Conservation (phyloP, 305 asterid genomes). For the Fraxinus sp. region DNA sequence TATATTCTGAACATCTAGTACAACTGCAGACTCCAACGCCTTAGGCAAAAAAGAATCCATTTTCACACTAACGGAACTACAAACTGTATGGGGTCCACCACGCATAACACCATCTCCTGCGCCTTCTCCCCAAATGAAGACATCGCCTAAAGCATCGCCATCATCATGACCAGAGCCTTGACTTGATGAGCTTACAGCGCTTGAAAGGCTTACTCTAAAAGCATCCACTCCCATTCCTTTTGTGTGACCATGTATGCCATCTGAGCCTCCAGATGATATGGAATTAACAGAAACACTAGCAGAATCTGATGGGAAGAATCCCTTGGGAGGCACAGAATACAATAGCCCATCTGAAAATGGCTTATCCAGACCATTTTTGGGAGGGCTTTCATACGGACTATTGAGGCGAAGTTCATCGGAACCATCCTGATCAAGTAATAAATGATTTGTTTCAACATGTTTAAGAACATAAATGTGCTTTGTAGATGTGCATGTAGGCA, state of each 20-base stretch:
- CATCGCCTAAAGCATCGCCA: constrained; percentile 87
- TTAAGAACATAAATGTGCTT: constrained; percentile 22
- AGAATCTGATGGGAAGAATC: constrained; percentile 67
- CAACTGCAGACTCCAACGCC: constrained; percentile 82
- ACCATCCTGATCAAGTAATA: constrained; percentile 59
- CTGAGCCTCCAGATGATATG: constrained; percentile 80
- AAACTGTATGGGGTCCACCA: constrained; percentile 66
- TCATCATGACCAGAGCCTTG: constrained; percentile 94
- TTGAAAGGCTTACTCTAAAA: constrained; percentile 89
- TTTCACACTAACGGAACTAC: constrained; percentile 43
- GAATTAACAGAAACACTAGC: constrained; percentile 70
- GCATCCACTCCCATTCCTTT: constrained; percentile 75
- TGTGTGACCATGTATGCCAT: constrained; percentile 64
- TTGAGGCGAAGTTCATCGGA: constrained; percentile 62
- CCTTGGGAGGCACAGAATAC: constrained; percentile 70
- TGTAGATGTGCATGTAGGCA: constrained; percentile 10
- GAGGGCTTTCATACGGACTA: constrained; percentile 82
- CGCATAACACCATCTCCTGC: constrained; percentile 74
- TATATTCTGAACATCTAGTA: constrained; percentile 78
- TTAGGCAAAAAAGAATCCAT: constrained; percentile 74
- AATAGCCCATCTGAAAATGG: constrained; percentile 59
- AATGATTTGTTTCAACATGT: constrained; percentile 27
- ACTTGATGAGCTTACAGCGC: constrained; percentile 94
- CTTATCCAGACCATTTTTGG: constrained; percentile 65
- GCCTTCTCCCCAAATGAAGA: constrained; percentile 91